Conservation (phyloP, 768 basidiomycete species). For the Boletus sp. region DNA sequence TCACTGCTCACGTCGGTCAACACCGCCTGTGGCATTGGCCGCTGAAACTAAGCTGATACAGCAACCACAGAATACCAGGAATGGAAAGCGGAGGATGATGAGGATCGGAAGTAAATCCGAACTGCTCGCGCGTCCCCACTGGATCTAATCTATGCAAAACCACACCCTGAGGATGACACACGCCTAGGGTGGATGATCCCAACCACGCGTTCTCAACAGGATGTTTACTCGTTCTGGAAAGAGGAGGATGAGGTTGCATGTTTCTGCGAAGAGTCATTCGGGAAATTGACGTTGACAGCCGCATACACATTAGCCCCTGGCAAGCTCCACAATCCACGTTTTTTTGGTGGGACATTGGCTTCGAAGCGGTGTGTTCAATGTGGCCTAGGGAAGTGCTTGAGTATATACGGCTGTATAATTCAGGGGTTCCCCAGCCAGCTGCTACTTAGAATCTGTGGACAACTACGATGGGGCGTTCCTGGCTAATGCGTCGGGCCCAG, state of each 20-base stretch:
- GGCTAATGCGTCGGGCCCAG: no score
- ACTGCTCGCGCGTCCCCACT: neutral
- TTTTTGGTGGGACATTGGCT: neutral
- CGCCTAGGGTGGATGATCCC: no score
- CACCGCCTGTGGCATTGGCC: no score
- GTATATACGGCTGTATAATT: neutral
- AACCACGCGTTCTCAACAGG: neutral
- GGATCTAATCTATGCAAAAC: neutral
- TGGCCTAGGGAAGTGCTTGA: neutral
- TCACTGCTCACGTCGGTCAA: no score
- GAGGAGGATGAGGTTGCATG: neutral
- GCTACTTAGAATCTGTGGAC: no score
- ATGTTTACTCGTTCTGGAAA: neutral
- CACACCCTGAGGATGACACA: neutral
- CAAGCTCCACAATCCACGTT: neutral
- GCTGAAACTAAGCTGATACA: neutral
- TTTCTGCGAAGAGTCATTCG: neutral
- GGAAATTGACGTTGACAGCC: neutral
- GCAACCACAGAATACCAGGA: neutral
- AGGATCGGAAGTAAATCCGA: neutral
- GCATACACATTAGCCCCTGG: no score
- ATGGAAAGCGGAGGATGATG: constrained; percentile 7
- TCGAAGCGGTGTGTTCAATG: neutral
- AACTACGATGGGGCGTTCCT: no score
- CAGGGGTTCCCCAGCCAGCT: no score